phyloP scores from a whole-genome alignment of 768 basidiomycete genomes.

The Grammothele lineata region DNA sequence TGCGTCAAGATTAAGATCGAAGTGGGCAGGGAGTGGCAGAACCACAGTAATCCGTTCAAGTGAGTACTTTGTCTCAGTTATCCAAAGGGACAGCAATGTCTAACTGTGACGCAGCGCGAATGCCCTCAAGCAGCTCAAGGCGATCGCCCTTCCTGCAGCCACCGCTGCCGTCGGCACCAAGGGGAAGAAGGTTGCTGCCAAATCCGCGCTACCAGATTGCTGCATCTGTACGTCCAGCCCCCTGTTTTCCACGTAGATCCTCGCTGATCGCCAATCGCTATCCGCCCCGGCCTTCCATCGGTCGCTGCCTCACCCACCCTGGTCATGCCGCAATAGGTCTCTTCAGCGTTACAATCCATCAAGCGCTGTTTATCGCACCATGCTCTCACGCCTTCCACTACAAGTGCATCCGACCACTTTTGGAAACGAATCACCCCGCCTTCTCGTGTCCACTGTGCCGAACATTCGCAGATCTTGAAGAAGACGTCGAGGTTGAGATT shows the following conservation, averaged over 20 bases:
- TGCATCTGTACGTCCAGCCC: conserved; percentile 71
- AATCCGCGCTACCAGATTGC: conserved; percentile 68
- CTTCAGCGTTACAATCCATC: conserved; percentile 89
- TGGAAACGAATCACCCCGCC: conserved; percentile 84
- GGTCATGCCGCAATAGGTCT: conserved; percentile 36
- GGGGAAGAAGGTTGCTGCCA: conserved; percentile 24
- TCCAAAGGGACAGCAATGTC: no score
- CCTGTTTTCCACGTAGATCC: neutral
- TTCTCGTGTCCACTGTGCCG: conserved; percentile 96
- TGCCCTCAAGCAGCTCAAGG: conserved; percentile 77
- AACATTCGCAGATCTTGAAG: conserved; percentile 92
- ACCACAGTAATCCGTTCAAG: conserved; percentile 90
- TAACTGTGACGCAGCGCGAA: conserved; percentile 44
- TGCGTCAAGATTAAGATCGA: conserved; percentile 95
- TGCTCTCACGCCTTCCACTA: conserved; percentile 96
- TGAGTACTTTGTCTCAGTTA: conserved; percentile 28
- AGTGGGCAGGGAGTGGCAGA: conserved; percentile 88
- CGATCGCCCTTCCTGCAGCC: conserved; percentile 44
- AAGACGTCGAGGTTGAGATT: conserved; percentile 80
- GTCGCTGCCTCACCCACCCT: neutral
- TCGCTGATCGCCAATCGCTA: neutral
- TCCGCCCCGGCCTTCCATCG: no score
- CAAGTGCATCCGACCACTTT: conserved; percentile 92
- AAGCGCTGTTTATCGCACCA: conserved; percentile 95
- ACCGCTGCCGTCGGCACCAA: conserved; percentile 13